Evolutionary conservation across 1,139 yeast genomes (phyloP).

Genomic region (Debaryomycetaceae sp.): DNA sequence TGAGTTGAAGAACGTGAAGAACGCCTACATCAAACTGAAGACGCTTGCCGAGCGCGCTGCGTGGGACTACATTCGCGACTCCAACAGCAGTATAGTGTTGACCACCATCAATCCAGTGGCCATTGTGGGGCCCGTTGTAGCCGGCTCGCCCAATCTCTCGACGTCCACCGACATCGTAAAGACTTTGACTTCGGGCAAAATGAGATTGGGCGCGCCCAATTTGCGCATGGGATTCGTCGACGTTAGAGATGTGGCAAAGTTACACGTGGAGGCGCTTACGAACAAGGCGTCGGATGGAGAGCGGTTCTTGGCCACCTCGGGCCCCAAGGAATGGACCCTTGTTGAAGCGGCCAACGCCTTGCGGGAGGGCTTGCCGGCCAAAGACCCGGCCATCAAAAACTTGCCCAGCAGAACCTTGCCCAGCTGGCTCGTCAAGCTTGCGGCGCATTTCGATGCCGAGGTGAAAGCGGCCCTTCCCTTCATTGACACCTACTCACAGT

Average conservation of each 20-base stretch:
- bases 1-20: conserved; percentile 9
- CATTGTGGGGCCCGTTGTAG: conserved; percentile 16
- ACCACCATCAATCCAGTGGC: conserved; percentile 15
- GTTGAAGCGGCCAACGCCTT: neutral
- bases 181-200: conserved; percentile 5
- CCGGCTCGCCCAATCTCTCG: conserved; percentile 6
- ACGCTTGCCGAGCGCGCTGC: conserved; percentile 13
- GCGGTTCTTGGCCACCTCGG: conserved; percentile 9
- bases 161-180: conserved; percentile 7
- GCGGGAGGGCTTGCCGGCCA: neutral
- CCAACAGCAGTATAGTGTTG: conserved; percentile 11
- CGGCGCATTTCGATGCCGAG: neutral
- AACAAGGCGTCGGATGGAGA: conserved; percentile 11
- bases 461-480: neutral
- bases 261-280: conserved; percentile 13
- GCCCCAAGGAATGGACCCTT: conserved; percentile 1
- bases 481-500: neutral
- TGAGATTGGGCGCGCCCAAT: conserved; percentile 7
- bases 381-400: conserved; percentile 1
- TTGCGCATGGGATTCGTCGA: conserved; percentile 11
- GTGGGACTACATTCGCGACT: conserved; percentile 12
- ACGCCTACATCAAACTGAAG: conserved; percentile 12
- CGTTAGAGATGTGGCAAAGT: conserved; percentile 17
- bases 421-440: conserved; percentile 1
- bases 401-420: conserved; percentile 7